Evolutionary conservation across 2,329 filamentous ascomycete genomes (phyloP).

Genomic region (Colletotrichum tofieldiae): DNA sequence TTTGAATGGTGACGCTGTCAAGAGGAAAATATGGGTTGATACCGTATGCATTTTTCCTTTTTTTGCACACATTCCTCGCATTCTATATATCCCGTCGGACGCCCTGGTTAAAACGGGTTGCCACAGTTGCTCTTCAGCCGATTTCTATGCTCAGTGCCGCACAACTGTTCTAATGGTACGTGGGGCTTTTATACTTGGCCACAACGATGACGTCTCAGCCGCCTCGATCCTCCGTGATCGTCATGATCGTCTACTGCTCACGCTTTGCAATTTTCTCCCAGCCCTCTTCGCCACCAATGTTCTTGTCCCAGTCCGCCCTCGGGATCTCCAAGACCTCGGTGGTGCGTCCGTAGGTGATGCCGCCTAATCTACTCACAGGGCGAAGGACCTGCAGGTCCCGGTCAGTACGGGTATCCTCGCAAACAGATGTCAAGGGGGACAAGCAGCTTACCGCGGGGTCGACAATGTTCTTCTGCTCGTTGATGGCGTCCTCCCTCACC

Average conservation of each 20-base stretch:
- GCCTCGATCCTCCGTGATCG: too few relatives aligned
- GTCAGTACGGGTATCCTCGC: neutral
- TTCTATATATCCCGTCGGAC: constrained; percentile 32
- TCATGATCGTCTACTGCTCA: constrained; percentile 48
- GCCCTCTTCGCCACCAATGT: constrained; percentile 68
- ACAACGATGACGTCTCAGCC: neutral
- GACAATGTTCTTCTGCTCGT: constrained; percentile 81
- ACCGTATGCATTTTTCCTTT: neutral
- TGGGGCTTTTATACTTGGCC: neutral
- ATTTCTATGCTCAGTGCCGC: neutral
- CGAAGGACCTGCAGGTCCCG: constrained; percentile 71
- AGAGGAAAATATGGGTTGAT: constrained; percentile 9
- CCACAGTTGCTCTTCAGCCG: constrained; percentile 7
- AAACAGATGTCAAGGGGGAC: neutral
- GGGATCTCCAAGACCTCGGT: constrained; percentile 81
- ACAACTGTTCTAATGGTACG: neutral
- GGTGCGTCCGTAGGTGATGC: constrained; percentile 85
- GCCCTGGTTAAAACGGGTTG: neutral
- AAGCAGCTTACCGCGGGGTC: constrained; percentile 74
- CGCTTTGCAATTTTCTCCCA: constrained; percentile 70
- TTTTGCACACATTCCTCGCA: neutral
- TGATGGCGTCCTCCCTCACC: constrained; percentile 90
- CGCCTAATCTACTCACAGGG: constrained; percentile 85
- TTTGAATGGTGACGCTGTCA: constrained; percentile 3
- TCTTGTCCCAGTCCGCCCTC: constrained; percentile 71